These are phyloP conservation scores for Phialemonium atrogriseum DNA, from an alignment of 2,329 filamentous ascomycete genomes.

Conservation along the genomic window DNA sequence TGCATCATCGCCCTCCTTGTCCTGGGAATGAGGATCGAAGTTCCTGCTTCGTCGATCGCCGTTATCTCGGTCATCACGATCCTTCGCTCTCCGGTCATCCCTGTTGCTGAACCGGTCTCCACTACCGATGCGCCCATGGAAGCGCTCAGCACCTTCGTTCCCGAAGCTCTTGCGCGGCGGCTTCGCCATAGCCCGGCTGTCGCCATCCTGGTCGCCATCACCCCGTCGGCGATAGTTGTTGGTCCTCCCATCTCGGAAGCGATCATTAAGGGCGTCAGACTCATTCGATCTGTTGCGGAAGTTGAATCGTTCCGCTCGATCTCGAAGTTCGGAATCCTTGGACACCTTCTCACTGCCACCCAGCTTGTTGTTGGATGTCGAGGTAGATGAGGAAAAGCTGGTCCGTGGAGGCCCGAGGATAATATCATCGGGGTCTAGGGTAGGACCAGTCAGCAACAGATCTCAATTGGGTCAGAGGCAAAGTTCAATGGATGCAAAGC, in stretches of 20 bases:
- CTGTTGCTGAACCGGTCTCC: conserved; percentile 34
- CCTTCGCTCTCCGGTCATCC: conserved; percentile 42
- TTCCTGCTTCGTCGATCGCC: conserved; percentile 19
- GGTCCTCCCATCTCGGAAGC: conserved; percentile 34
- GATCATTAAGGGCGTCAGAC: conserved; percentile 31
- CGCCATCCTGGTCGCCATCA: conserved; percentile 51
- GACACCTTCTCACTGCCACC: conserved; percentile 44
- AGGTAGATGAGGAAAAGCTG: conserved; percentile 70
- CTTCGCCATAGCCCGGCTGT: conserved; percentile 69
- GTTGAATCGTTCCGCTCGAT: conserved; percentile 52
- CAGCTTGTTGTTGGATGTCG: conserved; percentile 35
- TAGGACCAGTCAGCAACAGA: conserved; percentile 16
- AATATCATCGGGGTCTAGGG: conserved; percentile 65
- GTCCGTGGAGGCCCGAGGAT: conserved; percentile 79
- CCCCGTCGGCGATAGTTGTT: conserved; percentile 43
- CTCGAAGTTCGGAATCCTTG: conserved; percentile 43
- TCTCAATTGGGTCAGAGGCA: not conserved
- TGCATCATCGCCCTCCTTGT: conserved; percentile 41
- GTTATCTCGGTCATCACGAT: conserved; percentile 32
- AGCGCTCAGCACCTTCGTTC: conserved; percentile 62
- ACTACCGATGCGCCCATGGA: conserved; percentile 56
- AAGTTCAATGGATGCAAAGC: conserved; percentile 17
- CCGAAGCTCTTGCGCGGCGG: conserved; percentile 68
- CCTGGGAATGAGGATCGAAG: conserved; percentile 23
- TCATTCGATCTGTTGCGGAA: conserved; percentile 47